Conservation (phyloP, 352 stramenopile species). For the Aphanomyces stellatus region DNA sequence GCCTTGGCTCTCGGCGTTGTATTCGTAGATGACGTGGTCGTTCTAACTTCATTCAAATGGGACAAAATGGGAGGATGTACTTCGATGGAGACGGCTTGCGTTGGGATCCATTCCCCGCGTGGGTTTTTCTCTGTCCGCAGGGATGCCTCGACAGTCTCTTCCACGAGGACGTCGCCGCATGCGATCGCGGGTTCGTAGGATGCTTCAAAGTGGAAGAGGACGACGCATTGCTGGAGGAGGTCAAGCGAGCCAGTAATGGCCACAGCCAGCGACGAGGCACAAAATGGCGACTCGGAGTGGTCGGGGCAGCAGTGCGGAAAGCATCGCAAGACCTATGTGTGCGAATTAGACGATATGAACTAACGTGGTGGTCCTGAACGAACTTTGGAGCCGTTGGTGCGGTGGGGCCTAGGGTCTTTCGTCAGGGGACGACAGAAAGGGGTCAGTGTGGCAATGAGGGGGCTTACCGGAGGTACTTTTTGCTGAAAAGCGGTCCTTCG, state of each 20-base stretch:
- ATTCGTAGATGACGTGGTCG: neutral
- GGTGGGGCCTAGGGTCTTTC: neutral
- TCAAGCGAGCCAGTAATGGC: neutral
- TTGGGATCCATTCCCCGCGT: neutral
- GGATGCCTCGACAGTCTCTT: neutral
- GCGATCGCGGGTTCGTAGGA: slow-evolving; percentile 15
- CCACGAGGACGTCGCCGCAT: neutral
- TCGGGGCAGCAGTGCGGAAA: slow-evolving; percentile 4
- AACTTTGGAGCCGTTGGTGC: slow-evolving; percentile 4
- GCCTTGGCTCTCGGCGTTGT: no score
- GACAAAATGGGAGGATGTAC: no score
- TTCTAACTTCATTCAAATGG: no score
- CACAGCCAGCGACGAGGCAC: neutral
- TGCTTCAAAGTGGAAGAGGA: neutral
- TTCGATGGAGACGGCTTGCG: neutral
- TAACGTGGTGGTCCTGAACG: no score
- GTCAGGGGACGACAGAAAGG: no score
- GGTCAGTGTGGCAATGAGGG: no score
- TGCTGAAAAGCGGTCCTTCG: neutral
- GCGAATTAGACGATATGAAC: no score
- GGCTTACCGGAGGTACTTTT: slow-evolving; percentile 4
- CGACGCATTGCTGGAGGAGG: neutral
- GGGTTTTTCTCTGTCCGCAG: neutral
- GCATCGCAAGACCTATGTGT: neutral
- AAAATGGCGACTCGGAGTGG: slow-evolving; percentile 1